phyloP scores from a whole-genome alignment of 805 yeast species.

The Ogataea pilisensis region DNA sequence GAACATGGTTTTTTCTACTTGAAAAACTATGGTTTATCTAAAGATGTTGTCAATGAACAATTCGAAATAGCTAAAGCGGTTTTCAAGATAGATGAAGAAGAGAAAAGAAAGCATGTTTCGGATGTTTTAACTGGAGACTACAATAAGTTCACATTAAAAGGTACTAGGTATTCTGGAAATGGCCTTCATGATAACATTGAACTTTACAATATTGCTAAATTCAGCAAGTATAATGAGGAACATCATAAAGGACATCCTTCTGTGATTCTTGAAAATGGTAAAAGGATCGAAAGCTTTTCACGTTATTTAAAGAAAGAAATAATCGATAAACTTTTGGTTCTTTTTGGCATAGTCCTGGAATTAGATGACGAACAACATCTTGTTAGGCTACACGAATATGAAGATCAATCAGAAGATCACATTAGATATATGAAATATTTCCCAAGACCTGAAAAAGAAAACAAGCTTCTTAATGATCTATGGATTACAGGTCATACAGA shows the following conservation, averaged over 20 bases:
- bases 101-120: conserved; percentile 26
- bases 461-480: conserved; percentile 28
- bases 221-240: conserved; percentile 19
- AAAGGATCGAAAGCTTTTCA: conserved; percentile 4
- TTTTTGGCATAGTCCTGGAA: conserved; percentile 34
- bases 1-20: conserved; percentile 34
- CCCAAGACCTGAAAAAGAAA: conserved; percentile 28
- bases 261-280: conserved; percentile 4
- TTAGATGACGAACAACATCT: conserved; percentile 31
- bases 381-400: conserved; percentile 30
- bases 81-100: conserved; percentile 27
- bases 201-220: conserved; percentile 33
- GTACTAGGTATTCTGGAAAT: conserved; percentile 30
- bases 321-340: conserved; percentile 24
- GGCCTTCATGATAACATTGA: conserved; percentile 31
- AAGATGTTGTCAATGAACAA: conserved; percentile 25
- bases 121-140: conserved; percentile 31
- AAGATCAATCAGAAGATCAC: conserved; percentile 34
- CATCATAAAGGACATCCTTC: conserved; percentile 5
- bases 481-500: conserved; percentile 37
- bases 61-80: conserved; percentile 30
- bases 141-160: conserved; percentile 32
- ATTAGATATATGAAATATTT: conserved; percentile 33
- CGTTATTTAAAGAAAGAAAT: conserved; percentile 13
- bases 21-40: conserved; percentile 23